These are phyloP conservation scores for Amoebophrya sp. DNA, from an alignment of 169 alveolate genomes.

Conservation along the genomic window DNA sequence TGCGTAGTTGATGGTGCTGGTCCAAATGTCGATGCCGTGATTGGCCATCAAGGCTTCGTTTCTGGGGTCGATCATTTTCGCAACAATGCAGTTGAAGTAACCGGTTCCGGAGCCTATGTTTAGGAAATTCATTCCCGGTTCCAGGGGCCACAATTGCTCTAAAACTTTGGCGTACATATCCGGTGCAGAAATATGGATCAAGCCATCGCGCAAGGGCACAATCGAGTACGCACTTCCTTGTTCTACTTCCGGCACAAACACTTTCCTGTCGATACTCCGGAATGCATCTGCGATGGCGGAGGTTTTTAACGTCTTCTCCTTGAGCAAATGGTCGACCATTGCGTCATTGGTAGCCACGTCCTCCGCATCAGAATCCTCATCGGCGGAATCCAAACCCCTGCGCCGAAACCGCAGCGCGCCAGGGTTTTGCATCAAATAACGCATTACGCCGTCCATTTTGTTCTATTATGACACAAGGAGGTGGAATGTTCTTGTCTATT, in stretches of 20 bases:
- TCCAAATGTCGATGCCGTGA: background rate
- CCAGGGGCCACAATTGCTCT: background rate
- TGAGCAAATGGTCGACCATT: background rate
- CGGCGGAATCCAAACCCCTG: background rate
- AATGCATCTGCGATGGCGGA: background rate
- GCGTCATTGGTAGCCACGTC: background rate
- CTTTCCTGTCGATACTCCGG: background rate
- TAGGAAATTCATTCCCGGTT: background rate
- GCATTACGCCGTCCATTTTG: background rate
- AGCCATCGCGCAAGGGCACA: background rate
- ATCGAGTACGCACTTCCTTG: background rate
- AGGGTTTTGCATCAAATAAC: background rate
- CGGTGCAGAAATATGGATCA: conserved; percentile 18
- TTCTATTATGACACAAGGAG: too few species aligned
- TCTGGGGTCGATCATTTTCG: background rate
- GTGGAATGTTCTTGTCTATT: too few species aligned
- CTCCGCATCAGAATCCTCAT: background rate
- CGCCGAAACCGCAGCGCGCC: background rate
- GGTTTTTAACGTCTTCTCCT: background rate
- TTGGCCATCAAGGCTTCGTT: background rate
- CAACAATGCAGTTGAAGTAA: background rate
- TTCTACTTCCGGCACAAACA: background rate
- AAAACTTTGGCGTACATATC: background rate
- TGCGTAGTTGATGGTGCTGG: background rate
- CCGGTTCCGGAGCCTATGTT: background rate